Conservation (phyloP, 177 flowering plant species). For the Telopea speciosissima region DNA sequence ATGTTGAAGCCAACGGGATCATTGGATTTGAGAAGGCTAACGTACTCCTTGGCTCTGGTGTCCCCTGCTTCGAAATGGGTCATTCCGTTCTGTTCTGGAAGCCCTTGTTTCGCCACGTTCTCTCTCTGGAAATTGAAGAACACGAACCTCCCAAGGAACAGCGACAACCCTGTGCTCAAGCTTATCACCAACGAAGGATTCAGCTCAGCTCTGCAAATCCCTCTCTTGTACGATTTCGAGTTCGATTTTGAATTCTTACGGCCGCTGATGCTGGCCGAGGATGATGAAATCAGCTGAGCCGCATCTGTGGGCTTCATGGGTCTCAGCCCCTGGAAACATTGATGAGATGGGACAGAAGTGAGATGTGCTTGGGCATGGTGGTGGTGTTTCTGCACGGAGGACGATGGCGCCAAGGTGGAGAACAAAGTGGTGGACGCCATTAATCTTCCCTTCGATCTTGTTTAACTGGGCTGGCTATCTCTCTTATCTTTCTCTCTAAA, state of each 20-base stretch:
- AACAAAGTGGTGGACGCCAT: constrained; percentile 55
- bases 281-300: not conserved
- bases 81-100: constrained; percentile 86
- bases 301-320: constrained; percentile 40
- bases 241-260: too few relatives aligned
- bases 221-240: too few relatives aligned
- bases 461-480: too few relatives aligned
- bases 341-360: constrained; percentile 10
- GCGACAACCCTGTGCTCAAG: constrained; percentile 89
- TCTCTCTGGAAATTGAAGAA: constrained; percentile 99
- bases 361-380: not conserved
- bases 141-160: constrained; percentile 89
- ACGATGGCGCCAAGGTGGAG: constrained; percentile 35
- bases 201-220: constrained; percentile 46
- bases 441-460: not conserved
- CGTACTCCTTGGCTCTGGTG: constrained; percentile 83
- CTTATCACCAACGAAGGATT: constrained; percentile 73
- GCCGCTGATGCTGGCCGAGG: constrained; percentile 6
- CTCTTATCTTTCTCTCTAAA: not conserved
- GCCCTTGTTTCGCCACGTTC: constrained; percentile 85
- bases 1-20: constrained; percentile 97
- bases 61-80: constrained; percentile 98
- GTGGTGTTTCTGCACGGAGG: constrained; percentile 24
- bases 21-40: constrained; percentile 82
- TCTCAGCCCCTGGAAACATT: constrained; percentile 62